Base-by-base conservation (phyloP, 257 asterid species). In the Plectranthus barbatus region DNA sequence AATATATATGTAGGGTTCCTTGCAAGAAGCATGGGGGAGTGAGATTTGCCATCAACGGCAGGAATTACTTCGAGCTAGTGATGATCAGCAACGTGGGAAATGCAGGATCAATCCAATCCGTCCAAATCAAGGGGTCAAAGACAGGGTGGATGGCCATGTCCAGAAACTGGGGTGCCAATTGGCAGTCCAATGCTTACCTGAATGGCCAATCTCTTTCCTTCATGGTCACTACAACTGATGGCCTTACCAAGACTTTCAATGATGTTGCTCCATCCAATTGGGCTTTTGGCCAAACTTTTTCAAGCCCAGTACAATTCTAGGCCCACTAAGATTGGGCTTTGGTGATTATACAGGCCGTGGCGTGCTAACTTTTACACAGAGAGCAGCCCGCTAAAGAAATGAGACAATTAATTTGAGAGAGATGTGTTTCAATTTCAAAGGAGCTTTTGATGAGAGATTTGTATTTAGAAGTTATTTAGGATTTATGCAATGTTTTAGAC, bases 101-200 rank as follows among this genome's bases (percentile, higher is more conserved):
- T 12, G 90, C 88, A 6, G 97, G 98, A 73, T 86, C 96, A 2
- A 41, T 88, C 39, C 72, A 45, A 44, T 78, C 95, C 0, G 88
- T 88, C 12, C 78, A 86, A 65, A 85, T 91, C 50, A 88, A 85
- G 81, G 98, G 95, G 14, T 42, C 96, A 5, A 84, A 56, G 51
- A 78, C 88, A 0, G 72, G 69, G 1, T 91, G 96, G 94, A 65
- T 81, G 82, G 15, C 95, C 10, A 88, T 91, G 97, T 80, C 96
- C 2, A 80, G 91, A 44, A 88, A 91, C 33, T 91, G 96, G 96
- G 97, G 97, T 33, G 86, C 85, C 1, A 85, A 80, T 72, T 91
- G 98, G 98, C 96, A 91, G 50, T 85, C 95, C 0, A 88, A 76
- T 65, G n/a, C 80, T 7, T 79, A 68, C 34, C 85, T 91, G 0